phyloP scores from a whole-genome alignment of 768 basidiomycete genomes.

The Rhizopogon salebrosus region DNA sequence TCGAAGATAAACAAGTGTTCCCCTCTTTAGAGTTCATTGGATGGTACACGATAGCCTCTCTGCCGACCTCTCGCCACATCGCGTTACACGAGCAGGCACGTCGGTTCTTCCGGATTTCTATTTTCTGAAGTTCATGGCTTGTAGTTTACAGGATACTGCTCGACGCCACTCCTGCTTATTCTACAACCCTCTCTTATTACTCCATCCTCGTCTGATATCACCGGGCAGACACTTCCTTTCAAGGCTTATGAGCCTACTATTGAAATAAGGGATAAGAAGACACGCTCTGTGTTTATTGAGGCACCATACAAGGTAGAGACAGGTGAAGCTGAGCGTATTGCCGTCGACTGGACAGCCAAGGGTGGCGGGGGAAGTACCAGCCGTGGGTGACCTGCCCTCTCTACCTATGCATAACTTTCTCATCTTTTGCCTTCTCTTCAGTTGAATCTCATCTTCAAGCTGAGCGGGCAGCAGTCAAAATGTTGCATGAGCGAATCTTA shows the following conservation, averaged over 20 bases:
- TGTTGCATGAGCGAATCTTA: constrained; percentile 89
- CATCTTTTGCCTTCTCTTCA: constrained; percentile 25
- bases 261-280: constrained; percentile 74
- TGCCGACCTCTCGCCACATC: constrained; percentile 71
- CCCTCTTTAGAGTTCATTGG: constrained; percentile 96
- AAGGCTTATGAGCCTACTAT: constrained; percentile 91
- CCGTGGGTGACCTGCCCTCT: constrained; percentile 41
- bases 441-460: constrained; percentile 90
- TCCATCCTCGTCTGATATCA: constrained; percentile 43
- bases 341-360: constrained; percentile 92
- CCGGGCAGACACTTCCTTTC: constrained; percentile 77
- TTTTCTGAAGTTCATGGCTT: constrained; percentile 3
- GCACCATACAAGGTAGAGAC: constrained; percentile 89
- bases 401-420: neutral
- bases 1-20: constrained; percentile 93
- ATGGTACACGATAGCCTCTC: constrained; percentile 89
- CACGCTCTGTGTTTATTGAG: constrained; percentile 78
- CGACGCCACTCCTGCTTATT: constrained; percentile 84
- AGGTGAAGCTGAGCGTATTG: constrained; percentile 97
- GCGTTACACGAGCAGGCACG: constrained; percentile 79
- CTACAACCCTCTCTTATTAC: constrained; percentile 52
- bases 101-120: neutral
- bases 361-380: constrained; percentile 80
- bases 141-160: constrained; percentile 81
- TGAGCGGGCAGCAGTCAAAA: constrained; percentile 91